Percentiles rank a stretch among this genome's conserved stretches.
Conservation (phyloP, 257 asterid species). For the Nicotiana sylvestris region DNA sequence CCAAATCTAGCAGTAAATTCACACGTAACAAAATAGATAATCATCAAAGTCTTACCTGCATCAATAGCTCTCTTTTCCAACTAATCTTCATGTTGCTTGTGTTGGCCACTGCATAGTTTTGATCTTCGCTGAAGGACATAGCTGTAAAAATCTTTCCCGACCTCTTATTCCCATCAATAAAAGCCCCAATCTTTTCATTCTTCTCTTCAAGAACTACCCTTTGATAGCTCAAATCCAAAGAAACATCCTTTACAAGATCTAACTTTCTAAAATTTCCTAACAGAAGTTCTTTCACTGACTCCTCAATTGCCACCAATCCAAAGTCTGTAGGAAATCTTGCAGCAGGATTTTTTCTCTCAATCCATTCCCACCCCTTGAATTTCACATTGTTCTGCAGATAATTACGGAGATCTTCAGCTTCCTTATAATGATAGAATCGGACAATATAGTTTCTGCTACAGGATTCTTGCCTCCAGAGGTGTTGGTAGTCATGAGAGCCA, state of each 20-base stretch:
- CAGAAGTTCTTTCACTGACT: conserved; percentile 38
- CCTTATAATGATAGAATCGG: conserved; percentile 56
- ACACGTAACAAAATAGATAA: background rate
- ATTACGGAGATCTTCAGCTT: conserved; percentile 44
- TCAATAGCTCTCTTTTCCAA: conserved; percentile 71
- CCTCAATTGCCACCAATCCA: conserved; percentile 74
- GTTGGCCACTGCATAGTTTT: conserved; percentile 19
- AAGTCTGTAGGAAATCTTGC: conserved; percentile 84
- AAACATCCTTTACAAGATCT: conserved; percentile 85
- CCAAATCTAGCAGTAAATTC: background rate
- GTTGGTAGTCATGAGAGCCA: conserved; percentile 13
- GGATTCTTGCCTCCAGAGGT: conserved; percentile 7
- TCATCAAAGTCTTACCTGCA: conserved; percentile 50
- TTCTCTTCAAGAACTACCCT: conserved; percentile 54
- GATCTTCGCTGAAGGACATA: conserved; percentile 68
- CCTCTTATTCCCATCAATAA: conserved; percentile 71
- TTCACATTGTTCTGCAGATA: conserved; percentile 59
- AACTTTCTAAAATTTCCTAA: conserved; percentile 54
- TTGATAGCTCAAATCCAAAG: conserved; percentile 76
- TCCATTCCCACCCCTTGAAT: conserved; percentile 85
- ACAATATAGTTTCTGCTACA: conserved; percentile 53
- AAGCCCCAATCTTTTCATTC: conserved; percentile 38
- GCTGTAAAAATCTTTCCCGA: conserved; percentile 90
- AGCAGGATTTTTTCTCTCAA: conserved; percentile 79
- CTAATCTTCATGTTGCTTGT: conserved; percentile 32